Evolutionary conservation across 1,139 yeast genomes (phyloP), one percentile per base, ranked within the genome.

Genomic region (Taphrina confusa): DNA sequence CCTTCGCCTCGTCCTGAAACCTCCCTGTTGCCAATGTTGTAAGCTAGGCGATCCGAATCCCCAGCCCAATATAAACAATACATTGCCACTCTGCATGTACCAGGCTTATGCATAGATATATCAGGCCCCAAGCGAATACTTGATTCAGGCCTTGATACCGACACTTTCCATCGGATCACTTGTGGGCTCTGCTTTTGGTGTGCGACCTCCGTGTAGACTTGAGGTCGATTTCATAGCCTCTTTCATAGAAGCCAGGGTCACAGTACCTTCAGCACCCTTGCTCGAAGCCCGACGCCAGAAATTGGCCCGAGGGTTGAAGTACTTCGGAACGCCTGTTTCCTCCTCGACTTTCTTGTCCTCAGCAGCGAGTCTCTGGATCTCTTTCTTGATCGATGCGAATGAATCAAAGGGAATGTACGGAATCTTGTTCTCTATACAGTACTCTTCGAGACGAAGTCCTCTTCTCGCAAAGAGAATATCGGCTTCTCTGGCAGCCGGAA

Each of bases 401-500:
- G 76, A 69, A 65, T 74, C 74, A 64, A 73, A 76, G 11, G 78
- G 75, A 57, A 75, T 73, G 65, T 75, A 75, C 5, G 76, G 75
- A 57, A 76, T 73, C 60, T 68, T 68, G 67, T 76, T 70, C 65
- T 74, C 72, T 51, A 71, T 64, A 66, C 79, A 76, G 69, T 73
- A 75, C 60, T 73, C 70, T 67, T 76, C 78, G 33, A 76, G 71
- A 47, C 72, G 70, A 30, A 75, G 71, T 9, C 78, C 78, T 39
- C 71, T 69, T 63, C 78, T 72, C 22, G 79, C 79, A 67, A 76
- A 76, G 59, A 76, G 67, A 51, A 76, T 71, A 61, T 76, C 79
- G 8, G 79, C 78, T 65, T 75, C 75, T 25, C 74, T 68, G 3
- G 79, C 79, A 16, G 79, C 79, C 16, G 79, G 76, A 31, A 76